Evolutionary conservation across 2,329 filamentous ascomycete genomes (phyloP), one percentile per base, ranked within the genome.

Genomic region (Aspergillus sp.): DNA sequence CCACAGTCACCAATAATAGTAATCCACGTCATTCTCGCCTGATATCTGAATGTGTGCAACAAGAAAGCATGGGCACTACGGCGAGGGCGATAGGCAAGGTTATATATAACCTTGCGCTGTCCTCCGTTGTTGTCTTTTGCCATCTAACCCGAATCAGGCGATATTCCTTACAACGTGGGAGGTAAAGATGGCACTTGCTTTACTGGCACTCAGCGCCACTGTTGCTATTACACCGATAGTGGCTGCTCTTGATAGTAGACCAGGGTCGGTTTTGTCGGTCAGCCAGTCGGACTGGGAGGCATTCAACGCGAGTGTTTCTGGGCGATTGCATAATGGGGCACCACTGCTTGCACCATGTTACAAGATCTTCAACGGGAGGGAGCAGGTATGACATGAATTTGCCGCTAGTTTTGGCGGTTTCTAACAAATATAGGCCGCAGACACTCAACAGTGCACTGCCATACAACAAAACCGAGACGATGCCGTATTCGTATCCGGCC

Each of bases 301-400:
- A 4, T 46, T 58, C 33, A 58, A 53, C 27, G 37, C 46, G 7
- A 58, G 56, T 47, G 51, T 58, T 37, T 35, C 37, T 9, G 56
- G 56, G n/a, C 56, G 51, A 9, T 47, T 58, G 21, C n/a, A 55
- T 14, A 31, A 51, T 35, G 56, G 51, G 6, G 17, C 40, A 14
- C 56, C 56, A 14, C 43, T 58, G 19, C 46, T 58, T 14, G 56
- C 56, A 19, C 56, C 56, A 17, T 58, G 56, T 23, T 58, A 51
- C 19, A 37, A n/a, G 2, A 24, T 6, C n/a, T 58, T 51, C 46
- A 49, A 55, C n/a, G 46, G 46, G 12, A 35, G 11, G 31, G 23
- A 23, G 37, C 37, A 57, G 50, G 56, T 57, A 57, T 9, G 7
- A 1, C 6, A 6, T 17, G 1, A 23, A 21, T 27, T 19, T n/a